A percentile compares a stretch with the other conserved stretches of the same genome.
These are phyloP conservation scores for Lepidium sativum DNA, from an alignment of 345 rosid species.

Conservation along the genomic window DNA sequence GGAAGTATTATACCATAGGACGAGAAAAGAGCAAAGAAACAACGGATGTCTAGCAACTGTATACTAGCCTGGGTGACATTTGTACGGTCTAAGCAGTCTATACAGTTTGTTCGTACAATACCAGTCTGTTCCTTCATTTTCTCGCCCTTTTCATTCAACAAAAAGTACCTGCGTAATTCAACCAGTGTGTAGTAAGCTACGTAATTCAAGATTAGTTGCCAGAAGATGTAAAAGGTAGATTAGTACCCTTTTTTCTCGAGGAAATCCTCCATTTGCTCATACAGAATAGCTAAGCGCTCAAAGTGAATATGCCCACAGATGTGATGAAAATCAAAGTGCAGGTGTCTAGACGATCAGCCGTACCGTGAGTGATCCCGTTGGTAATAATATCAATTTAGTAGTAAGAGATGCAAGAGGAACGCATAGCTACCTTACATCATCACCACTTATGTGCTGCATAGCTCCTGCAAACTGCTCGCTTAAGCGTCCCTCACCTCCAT, in stretches of 20 bases:
- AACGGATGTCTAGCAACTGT: not conserved
- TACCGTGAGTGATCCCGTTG: slow-evolving; percentile 8
- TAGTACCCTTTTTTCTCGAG: slow-evolving; percentile 74
- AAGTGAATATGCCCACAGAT: slow-evolving; percentile 94
- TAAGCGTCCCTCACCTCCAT: slow-evolving; percentile 88
- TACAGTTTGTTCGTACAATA: slow-evolving; percentile 87
- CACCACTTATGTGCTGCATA: slow-evolving; percentile 55
- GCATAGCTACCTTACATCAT: slow-evolving; percentile 74
- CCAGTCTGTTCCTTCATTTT: slow-evolving; percentile 93
- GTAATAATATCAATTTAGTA: not conserved
- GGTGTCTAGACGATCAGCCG: slow-evolving; percentile 49
- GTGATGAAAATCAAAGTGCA: slow-evolving; percentile 91
- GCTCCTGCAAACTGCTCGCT: slow-evolving; percentile 57
- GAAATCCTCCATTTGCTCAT: slow-evolving; percentile 76
- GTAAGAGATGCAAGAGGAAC: not conserved
- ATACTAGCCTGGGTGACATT: slow-evolving; percentile 87
- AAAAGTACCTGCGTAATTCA: slow-evolving; percentile 51
- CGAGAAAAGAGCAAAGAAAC: not conserved
- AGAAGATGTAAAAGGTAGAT: not conserved
- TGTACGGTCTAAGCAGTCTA: slow-evolving; percentile 96
- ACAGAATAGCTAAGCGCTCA: slow-evolving; percentile 87
- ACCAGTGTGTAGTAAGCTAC: not conserved
- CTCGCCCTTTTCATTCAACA: slow-evolving; percentile 86
- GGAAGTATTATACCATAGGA: not conserved
- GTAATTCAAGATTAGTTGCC: not conserved